A percentile compares a stretch with the other conserved stretches of the same genome.
Conservation (phyloP, 2,329 filamentous ascomycete genomes). For the Coniella vitis region DNA sequence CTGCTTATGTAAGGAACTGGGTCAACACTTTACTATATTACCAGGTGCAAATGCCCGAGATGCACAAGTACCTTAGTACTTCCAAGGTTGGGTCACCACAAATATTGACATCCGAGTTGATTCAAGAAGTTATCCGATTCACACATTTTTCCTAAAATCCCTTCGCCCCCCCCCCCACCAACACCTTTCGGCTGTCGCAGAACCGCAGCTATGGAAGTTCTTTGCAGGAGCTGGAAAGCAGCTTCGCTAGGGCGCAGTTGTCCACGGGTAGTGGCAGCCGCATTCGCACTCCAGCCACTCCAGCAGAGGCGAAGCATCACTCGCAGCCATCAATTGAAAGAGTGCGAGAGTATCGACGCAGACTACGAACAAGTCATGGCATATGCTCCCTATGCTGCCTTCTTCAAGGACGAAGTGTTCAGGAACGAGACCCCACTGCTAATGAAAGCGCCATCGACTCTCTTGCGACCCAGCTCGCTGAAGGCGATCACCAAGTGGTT, state of each 20-base stretch:
- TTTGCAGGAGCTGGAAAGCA: not conserved
- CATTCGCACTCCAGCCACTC: not conserved
- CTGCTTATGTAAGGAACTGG: not conserved
- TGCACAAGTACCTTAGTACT: no score
- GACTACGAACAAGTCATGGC: not conserved
- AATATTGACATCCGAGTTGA: no score
- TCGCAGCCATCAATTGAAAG: not conserved
- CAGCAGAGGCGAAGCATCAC: not conserved
- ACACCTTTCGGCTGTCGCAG: no score
- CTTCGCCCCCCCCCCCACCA: no score
- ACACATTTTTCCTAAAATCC: no score
- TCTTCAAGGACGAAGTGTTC: conserved; percentile 3
- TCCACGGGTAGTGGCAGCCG: not conserved
- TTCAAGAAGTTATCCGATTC: no score
- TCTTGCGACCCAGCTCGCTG: not conserved
- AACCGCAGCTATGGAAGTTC: not conserved
- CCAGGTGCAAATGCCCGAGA: no score
- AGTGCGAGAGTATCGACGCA: not conserved
- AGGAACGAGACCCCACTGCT: conserved; percentile 5
- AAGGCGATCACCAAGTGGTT: conserved; percentile 12
- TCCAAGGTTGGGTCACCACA: no score
- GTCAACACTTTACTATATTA: not conserved
- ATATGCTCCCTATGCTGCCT: not conserved
- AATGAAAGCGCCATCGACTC: conserved; percentile 2
- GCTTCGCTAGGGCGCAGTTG: not conserved